Percentiles rank a stretch among this genome's conserved stretches.
phyloP scores from a whole-genome alignment of 179 eudicot genomes.

The Heliamphora pulchella region DNA sequence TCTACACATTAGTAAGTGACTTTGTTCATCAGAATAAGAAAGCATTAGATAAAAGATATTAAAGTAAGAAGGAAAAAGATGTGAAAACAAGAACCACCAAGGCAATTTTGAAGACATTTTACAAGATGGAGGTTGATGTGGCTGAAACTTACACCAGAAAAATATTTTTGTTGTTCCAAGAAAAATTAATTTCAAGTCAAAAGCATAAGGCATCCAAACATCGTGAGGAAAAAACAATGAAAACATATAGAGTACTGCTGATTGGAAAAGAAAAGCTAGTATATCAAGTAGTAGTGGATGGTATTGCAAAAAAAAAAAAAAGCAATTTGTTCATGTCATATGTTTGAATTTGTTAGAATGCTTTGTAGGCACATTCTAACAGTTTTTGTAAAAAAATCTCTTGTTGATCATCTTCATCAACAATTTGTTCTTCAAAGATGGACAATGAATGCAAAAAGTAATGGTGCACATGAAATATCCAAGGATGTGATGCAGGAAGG shows the following conservation, averaged over 20 bases:
- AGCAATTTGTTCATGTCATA: conserved; percentile 6
- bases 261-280: not conserved
- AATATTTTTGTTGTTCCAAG: not conserved
- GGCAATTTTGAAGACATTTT: not conserved
- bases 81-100: too few species aligned
- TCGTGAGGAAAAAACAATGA: not conserved
- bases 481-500: not conserved
- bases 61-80: too few species aligned
- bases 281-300: not conserved
- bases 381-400: not conserved
- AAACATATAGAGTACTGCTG: not conserved
- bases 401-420: not conserved
- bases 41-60: too few species aligned
- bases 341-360: not conserved
- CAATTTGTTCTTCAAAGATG: not conserved
- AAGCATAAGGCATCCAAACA: not conserved
- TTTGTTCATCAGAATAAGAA: too few species aligned
- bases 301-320: not conserved
- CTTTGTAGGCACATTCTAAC: conserved; percentile 6
- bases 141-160: not conserved
- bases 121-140: not conserved
- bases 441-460: not conserved
- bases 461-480: not conserved
- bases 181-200: not conserved
- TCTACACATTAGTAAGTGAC: too few species aligned